These are phyloP conservation scores for Colletotrichum phormii DNA, from an alignment of 2,329 filamentous ascomycete species.

Conservation along the genomic window DNA sequence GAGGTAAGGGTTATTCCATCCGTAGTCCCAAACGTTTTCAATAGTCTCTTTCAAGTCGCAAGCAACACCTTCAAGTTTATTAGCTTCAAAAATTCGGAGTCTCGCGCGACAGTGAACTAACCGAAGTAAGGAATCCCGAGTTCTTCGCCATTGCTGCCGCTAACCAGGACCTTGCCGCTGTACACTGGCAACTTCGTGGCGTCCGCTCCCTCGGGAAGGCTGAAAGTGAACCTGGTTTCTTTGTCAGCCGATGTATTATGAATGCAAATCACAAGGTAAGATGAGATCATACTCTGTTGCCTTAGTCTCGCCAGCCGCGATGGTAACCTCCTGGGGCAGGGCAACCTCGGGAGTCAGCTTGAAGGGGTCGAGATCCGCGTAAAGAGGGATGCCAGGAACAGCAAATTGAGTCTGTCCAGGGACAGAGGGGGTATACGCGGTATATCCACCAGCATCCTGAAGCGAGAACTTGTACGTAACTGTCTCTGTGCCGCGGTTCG, in stretches of 20 bases:
- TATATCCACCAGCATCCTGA: slow-evolving; percentile 49
- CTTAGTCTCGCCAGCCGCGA: slow-evolving; percentile 36
- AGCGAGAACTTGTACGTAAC: slow-evolving; percentile 46
- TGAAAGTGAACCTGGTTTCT: slow-evolving; percentile 41
- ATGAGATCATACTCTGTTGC: slow-evolving; percentile 4
- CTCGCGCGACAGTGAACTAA: neutral
- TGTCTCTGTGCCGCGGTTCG: slow-evolving; percentile 48
- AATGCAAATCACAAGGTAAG: slow-evolving; percentile 1
- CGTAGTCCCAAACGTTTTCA: slow-evolving; percentile 21
- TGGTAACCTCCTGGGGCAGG: slow-evolving; percentile 37
- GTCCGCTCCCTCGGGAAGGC: slow-evolving; percentile 40
- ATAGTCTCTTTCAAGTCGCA: slow-evolving; percentile 30
- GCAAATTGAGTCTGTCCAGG: slow-evolving; percentile 21
- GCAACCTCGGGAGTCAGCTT: slow-evolving; percentile 28
- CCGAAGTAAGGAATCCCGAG: slow-evolving; percentile 48
- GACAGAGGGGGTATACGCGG: slow-evolving; percentile 40
- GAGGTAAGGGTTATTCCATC: neutral
- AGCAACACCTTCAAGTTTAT: slow-evolving; percentile 11
- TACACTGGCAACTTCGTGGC: slow-evolving; percentile 46
- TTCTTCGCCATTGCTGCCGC: slow-evolving; percentile 45
- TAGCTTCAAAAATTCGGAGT: too few relatives aligned
- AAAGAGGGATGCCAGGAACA: neutral
- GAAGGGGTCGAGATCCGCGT: slow-evolving; percentile 32
- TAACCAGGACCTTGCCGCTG: slow-evolving; percentile 47
- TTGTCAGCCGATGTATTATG: neutral